Evolutionary conservation across 768 basidiomycete genomes (phyloP), one percentile per base, ranked within the genome.

Genomic region (Dentipellis sp.): DNA sequence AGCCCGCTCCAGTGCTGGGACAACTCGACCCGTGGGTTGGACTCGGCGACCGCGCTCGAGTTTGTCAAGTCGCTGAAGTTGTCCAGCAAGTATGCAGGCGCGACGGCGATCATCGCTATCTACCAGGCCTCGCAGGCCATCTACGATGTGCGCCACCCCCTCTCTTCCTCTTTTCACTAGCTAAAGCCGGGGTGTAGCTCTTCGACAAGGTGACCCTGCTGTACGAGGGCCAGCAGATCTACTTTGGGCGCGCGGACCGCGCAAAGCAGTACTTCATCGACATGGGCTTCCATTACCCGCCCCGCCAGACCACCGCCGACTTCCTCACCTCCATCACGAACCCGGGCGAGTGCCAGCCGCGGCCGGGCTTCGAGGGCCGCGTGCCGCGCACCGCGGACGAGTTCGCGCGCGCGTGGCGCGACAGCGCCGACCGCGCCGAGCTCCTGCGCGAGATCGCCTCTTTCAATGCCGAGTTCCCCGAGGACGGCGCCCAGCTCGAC

Each of bases 61-160:
- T 82, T 80, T 65, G 76, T 78, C 52, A 77, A 76, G 57, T 77
- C 80, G 3, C 69, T 84, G 14, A 74, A 81, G 36, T 74, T 81
- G 40, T 69, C 76, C 4, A 81, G 81, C 29, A 81, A 83, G 63
- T 64, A 75, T n/a, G 62, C 65, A 23, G 63, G 64, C 39, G 61
- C 64, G 53, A 66, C 84, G 0, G 89, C 85, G 0, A 78, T 93
- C 57, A 86, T 88, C n/a, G 85, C 88, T 0, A 80, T 93, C 40
- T 92, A 93, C 68, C 91, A 93, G 68, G 90, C 88, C 10, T 83
- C 84, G 51, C 87, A 91, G 65, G 74, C 75, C 2, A 65, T 86
- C 0, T 85, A 82, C 57, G 57, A 77, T 17, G 40, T 42, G 9
- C 14, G 40, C n/a, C 40, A 17, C 1, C 14, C 37, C 14, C 17